These are phyloP conservation scores for Voacanga thouarsii DNA, from an alignment of 257 asterid genomes.

Conservation along the genomic window DNA sequence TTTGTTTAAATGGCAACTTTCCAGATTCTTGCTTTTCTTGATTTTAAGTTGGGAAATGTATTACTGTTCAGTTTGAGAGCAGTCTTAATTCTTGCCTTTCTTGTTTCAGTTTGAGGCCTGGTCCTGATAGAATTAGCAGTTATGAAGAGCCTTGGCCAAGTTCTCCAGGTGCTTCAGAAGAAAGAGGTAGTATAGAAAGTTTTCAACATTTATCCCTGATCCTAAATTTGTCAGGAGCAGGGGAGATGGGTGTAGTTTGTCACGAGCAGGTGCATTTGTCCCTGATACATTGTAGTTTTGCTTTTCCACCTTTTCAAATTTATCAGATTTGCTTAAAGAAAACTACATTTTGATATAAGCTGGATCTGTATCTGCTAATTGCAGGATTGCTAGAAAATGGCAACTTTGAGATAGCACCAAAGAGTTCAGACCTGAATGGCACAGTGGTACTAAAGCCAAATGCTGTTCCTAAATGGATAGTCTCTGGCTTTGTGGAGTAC, in stretches of 20 bases:
- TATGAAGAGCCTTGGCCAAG: constrained; percentile 62
- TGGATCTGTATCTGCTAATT: neutral
- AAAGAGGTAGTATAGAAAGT: constrained; percentile 62
- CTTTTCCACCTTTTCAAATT: no score
- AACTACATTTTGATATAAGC: neutral
- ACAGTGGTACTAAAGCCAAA: constrained; percentile 52
- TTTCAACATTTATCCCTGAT: no score
- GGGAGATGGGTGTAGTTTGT: constrained; percentile 1
- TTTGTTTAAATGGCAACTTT: no score
- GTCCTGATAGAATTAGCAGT: constrained; percentile 50
- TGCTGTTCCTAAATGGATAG: constrained; percentile 75
- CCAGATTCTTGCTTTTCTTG: no score
- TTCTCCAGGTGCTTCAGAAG: constrained; percentile 77
- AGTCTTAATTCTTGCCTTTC: no score
- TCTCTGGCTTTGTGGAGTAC: constrained; percentile 87
- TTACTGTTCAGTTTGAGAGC: no score
- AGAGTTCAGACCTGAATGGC: constrained; percentile 56
- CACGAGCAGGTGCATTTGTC: neutral
- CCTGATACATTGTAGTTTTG: no score
- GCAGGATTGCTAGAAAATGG: constrained; percentile 80
- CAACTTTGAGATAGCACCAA: constrained; percentile 73
- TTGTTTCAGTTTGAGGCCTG: no score
- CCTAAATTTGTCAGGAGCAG: no score
- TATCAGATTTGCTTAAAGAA: no score
- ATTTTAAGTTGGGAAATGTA: no score